Evolutionary conservation across 805 yeast species (phyloP).

Genomic region (Maudiozyma saulgeensis): DNA sequence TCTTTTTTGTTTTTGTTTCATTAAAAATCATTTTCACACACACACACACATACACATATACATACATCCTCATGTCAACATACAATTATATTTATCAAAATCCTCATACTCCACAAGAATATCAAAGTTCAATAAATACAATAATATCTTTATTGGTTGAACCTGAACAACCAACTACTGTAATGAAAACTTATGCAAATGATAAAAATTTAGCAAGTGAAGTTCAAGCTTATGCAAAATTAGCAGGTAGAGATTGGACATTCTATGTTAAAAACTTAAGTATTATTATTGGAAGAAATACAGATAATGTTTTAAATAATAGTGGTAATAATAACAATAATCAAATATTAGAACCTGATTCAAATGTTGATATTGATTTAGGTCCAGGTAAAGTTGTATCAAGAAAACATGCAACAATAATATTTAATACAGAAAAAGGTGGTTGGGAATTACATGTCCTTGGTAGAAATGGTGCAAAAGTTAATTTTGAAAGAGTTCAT

Average conservation of each 20-base stretch:
- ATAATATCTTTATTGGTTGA: slow-evolving; percentile 59
- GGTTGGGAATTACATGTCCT: slow-evolving; percentile 76
- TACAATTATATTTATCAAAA: background rate
- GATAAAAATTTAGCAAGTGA: slow-evolving; percentile 55
- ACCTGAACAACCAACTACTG: slow-evolving; percentile 72
- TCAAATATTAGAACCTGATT: background rate
- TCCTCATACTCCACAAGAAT: slow-evolving; percentile 19
- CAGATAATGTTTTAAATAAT: slow-evolving; percentile 27
- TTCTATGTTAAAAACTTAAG: slow-evolving; percentile 74
- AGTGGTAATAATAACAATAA: background rate
- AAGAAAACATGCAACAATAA: slow-evolving; percentile 78
- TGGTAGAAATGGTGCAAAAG: slow-evolving; percentile 91
- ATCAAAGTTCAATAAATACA: slow-evolving; percentile 55
- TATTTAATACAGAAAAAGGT: slow-evolving; percentile 63
- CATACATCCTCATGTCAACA: background rate
- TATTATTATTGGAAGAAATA: slow-evolving; percentile 79
- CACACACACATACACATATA: background rate
- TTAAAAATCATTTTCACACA: background rate
- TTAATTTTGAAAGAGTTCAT: slow-evolving; percentile 50
- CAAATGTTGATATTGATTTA: slow-evolving; percentile 57
- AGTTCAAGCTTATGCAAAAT: slow-evolving; percentile 96
- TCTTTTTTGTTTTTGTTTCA: no score
- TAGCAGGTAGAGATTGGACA: slow-evolving; percentile 91
- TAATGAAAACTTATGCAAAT: slow-evolving; percentile 63
- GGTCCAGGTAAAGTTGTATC: slow-evolving; percentile 98